Conservation (phyloP, 2,329 filamentous ascomycete species). For the Diaporthe caulivora region DNA sequence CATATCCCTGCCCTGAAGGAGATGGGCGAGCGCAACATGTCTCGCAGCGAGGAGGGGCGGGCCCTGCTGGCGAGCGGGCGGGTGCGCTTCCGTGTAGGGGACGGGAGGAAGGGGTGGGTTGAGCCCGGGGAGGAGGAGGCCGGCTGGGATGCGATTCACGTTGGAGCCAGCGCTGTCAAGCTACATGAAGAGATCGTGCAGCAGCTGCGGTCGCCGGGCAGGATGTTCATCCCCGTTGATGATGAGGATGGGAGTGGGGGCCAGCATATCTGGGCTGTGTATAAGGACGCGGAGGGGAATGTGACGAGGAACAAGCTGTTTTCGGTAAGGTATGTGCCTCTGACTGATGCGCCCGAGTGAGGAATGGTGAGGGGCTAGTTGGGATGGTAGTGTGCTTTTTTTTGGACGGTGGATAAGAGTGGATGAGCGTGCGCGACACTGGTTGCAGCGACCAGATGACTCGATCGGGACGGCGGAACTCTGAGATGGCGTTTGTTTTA, state of each 20-base stretch:
- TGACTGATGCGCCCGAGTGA: slow-evolving; percentile 74
- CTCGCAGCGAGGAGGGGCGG: slow-evolving; percentile 69
- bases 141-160: slow-evolving; percentile 93
- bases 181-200: slow-evolving; percentile 79
- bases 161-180: slow-evolving; percentile 85
- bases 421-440: background rate
- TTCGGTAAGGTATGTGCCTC: slow-evolving; percentile 81
- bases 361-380: rapidly evolving
- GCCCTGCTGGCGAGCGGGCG: slow-evolving; percentile 72
- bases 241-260: slow-evolving; percentile 58
- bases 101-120: slow-evolving; percentile 77
- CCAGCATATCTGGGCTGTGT: slow-evolving; percentile 80
- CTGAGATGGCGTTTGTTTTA: background rate
- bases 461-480: no score
- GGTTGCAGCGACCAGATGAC: no score
- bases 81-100: slow-evolving; percentile 80
- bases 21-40: slow-evolving; percentile 74
- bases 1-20: slow-evolving; percentile 76
- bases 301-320: slow-evolving; percentile 73
- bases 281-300: slow-evolving; percentile 76
- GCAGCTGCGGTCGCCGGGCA: slow-evolving; percentile 83
- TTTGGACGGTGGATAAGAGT: background rate
- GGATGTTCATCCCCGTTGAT: slow-evolving; percentile 84
- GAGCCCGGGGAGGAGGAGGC: slow-evolving; percentile 55
- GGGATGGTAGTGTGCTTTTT: background rate